Conservation (phyloP, 352 stramenopile genomes). For the Pythium scleroteichum region DNA sequence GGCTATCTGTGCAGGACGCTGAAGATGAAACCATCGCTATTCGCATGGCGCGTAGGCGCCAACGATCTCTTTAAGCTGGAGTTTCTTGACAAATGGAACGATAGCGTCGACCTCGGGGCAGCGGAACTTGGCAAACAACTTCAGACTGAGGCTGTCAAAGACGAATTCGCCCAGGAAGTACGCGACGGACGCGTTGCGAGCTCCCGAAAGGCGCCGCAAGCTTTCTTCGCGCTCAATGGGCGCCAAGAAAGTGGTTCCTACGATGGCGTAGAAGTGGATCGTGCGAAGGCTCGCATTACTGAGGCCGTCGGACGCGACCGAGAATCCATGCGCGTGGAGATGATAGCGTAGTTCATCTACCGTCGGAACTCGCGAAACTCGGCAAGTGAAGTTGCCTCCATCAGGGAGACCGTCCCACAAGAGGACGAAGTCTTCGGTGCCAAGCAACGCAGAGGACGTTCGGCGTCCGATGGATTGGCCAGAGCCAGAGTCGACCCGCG, state of each 20-base stretch:
- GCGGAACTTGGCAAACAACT: slow-evolving; percentile 64
- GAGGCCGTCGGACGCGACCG: slow-evolving; percentile 50
- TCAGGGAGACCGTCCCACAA: slow-evolving; percentile 55
- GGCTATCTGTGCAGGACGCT: no score
- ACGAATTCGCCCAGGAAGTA: slow-evolving; percentile 71
- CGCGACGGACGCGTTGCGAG: slow-evolving; percentile 1
- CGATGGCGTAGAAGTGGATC: slow-evolving; percentile 56
- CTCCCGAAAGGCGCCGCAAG: not conserved
- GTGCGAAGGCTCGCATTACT: slow-evolving; percentile 40
- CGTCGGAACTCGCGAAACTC: slow-evolving; percentile 53
- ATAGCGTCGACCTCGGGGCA: slow-evolving; percentile 55
- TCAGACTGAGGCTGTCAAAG: slow-evolving; percentile 71
- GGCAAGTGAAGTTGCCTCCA: slow-evolving; percentile 63
- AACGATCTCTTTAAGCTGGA: slow-evolving; percentile 78
- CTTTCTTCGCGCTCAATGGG: slow-evolving; percentile 47
- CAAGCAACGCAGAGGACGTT: slow-evolving; percentile 8
- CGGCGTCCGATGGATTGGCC: slow-evolving; percentile 3
- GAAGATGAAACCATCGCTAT: no score
- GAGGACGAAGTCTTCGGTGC: slow-evolving; percentile 40
- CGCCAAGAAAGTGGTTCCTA: not conserved
- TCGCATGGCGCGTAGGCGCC: slow-evolving; percentile 65
- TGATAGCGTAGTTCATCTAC: slow-evolving; percentile 41
- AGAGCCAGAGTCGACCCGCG: slow-evolving; percentile 2
- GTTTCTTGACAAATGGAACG: slow-evolving; percentile 62
- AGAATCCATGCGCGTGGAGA: slow-evolving; percentile 51